Conservation (phyloP, 352 stramenopile genomes). For the Pythium phragmitis region DNA sequence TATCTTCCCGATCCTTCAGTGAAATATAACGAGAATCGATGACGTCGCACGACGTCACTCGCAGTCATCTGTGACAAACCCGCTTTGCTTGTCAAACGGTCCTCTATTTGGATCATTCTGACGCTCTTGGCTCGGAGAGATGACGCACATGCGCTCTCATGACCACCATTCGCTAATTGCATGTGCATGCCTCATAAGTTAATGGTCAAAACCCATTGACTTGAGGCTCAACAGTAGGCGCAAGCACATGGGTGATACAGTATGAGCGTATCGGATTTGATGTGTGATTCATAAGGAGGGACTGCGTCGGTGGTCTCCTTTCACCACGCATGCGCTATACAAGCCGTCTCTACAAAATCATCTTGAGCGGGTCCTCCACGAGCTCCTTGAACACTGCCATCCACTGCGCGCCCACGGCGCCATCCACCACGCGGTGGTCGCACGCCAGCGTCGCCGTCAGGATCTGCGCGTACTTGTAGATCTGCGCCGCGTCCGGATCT, state of each 20-base stretch:
- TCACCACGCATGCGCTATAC: neutral
- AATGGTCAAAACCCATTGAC: no score
- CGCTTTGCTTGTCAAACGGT: constrained; percentile 11
- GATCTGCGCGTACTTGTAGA: constrained; percentile 90
- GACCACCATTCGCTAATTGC: neutral
- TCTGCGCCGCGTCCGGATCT: constrained; percentile 75
- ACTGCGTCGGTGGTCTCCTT: neutral
- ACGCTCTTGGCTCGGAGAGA: constrained; percentile 1
- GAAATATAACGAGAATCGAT: neutral
- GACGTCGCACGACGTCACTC: neutral
- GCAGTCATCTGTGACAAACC: neutral
- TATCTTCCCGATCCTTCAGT: neutral
- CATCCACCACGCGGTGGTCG: constrained; percentile 98
- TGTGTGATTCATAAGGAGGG: neutral
- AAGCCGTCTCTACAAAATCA: constrained; percentile 89
- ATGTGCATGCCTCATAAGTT: no score
- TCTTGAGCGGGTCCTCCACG: constrained; percentile 96
- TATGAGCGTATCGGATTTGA: constrained; percentile 2
- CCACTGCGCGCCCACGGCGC: constrained; percentile 96
- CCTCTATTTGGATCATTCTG: constrained; percentile 14
- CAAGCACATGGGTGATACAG: no score
- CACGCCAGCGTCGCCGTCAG: constrained; percentile 96
- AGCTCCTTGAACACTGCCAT: constrained; percentile 95
- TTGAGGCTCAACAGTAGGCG: no score
- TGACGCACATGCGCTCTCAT: constrained; percentile 14